Evolutionary conservation across 2,329 filamentous ascomycete species (phyloP), one percentile per base, ranked within the genome.

Genomic region (Fusarium sp.): DNA sequence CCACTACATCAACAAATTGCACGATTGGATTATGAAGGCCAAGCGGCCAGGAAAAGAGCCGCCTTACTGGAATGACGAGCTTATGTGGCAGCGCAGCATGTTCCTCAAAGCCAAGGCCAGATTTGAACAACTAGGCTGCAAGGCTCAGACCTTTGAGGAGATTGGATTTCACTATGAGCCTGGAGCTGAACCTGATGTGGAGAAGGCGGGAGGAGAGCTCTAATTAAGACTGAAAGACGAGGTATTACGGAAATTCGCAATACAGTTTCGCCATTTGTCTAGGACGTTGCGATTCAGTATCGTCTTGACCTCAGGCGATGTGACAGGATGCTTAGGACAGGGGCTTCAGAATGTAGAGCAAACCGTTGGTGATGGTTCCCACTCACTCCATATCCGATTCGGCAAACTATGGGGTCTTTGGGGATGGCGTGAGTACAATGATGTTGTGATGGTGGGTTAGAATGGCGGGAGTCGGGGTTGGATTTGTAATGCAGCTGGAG

Each of bases 1-100:
- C 0, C 81, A 87, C 26, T 93, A 93, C 71, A 91, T 95, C 79
- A 94, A 95, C 72, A 85, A 86, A 75, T 79, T 93, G 70, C 86
- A 91, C 69, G 86, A 89, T 50, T 93, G 90, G 90, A 87, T 88
- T 20, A 79, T 83, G 67, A 81, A 79, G 41, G 86, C 87, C 13
- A 86, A 76, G 70, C 83, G 83, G 2, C 80, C 82, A 20, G 91
- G 92, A 5, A 95, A 94, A 80, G 82, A 87, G 71, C 91, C 93
- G 33, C 91, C 91, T 6, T 83, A 83, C 31, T 98, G 95, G 95
- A 87, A 88, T 14, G 88, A 90, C 51, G 88, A 90, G 81, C 84
- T 92, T 75, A 88, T 90, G 58, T 97, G 93, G 93, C 87, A 92
- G 77, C 86, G 95, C 24, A 86, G 88, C 64, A 85, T 90, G 7